phyloP scores from a whole-genome alignment of 2,329 filamentous ascomycete species.

The Aureobasidium sp. region DNA sequence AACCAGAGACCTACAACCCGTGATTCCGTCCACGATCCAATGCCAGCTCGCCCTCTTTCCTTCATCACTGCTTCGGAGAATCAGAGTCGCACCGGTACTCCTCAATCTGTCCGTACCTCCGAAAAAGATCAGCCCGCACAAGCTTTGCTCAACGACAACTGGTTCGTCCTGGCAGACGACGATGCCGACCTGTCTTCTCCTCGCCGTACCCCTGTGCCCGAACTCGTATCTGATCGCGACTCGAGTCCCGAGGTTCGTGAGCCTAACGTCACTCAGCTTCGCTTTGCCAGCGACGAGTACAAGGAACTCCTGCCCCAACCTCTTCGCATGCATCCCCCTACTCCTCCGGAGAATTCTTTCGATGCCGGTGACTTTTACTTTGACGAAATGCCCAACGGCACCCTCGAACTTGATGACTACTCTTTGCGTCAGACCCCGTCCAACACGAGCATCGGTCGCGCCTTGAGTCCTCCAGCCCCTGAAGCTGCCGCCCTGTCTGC shows the following conservation, averaged over 20 bases:
- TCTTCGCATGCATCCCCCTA: slow-evolving; percentile 40
- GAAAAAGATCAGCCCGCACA: slow-evolving; percentile 25
- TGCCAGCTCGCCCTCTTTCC: slow-evolving; percentile 10
- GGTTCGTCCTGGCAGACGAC: slow-evolving; percentile 32
- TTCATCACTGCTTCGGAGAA: slow-evolving; percentile 10
- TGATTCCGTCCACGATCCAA: slow-evolving; percentile 11
- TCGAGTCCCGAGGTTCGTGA: slow-evolving; percentile 16
- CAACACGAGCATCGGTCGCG: slow-evolving; percentile 21
- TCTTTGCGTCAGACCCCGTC: slow-evolving; percentile 7
- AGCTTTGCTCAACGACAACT: slow-evolving; percentile 37
- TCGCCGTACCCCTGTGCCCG: slow-evolving; percentile 15
- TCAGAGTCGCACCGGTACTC: slow-evolving; percentile 3
- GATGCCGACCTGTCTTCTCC: slow-evolving; percentile 21
- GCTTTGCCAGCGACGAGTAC: slow-evolving; percentile 10
- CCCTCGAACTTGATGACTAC: slow-evolving; percentile 14
- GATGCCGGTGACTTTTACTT: slow-evolving; percentile 9
- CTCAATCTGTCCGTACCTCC: slow-evolving; percentile 13
- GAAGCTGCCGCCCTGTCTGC: slow-evolving; percentile 18
- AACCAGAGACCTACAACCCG: background rate
- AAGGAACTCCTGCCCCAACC: slow-evolving; percentile 30
- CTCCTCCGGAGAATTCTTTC: slow-evolving; percentile 23
- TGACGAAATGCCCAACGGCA: slow-evolving; percentile 11
- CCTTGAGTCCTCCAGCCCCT: slow-evolving; percentile 18
- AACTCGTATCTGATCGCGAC: slow-evolving; percentile 20
- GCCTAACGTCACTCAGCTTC: slow-evolving; percentile 8